Base-by-base conservation (phyloP, 164 flowering plant genomes). In the Vitis rotundifolia region DNA sequence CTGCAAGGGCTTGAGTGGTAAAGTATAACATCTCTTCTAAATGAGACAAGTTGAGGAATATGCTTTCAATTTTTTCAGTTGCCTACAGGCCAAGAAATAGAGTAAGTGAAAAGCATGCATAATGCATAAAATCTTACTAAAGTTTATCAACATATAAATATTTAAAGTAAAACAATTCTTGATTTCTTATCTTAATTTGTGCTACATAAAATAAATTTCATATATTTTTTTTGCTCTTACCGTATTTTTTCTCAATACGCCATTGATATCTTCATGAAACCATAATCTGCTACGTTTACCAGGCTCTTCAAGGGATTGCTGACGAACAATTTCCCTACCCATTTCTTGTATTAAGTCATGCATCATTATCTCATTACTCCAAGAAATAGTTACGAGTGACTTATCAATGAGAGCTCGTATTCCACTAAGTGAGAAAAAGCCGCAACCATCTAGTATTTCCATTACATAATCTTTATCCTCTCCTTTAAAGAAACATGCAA, bases 271-370 rank as follows among this genome's bases (percentile, higher is more conserved):
- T n/a, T 52, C 29, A 16, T 11, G 52, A 29, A 2, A 6, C 66
- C 66, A 61, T 22, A 69, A 10, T 29, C 72, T 61, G 26, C 72
- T 69, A 11, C 60, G 59, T 19, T n/a, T 49, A 5, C 72, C 62
- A 28, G 64, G 64, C 5, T 69, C 54, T 15, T 69, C 18, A 9
- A 12, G 16, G 19, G 59, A 49, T 64, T 74, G 69, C 19, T 65
- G 54, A 12, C 54, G 63, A 12, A 74, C 76, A 74, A 75, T 52
- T 7, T 58, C 16, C 53, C 62, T 3, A 53, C 77, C 77, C 73
- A 70, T 31, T 37, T 64, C 52, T 44, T 69, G 73, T 49, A 75
- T 4, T 37, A 67, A 57, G 16, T 73, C 60, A 67, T 67, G 75
- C 71, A 73, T 67, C 29, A 11, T 0, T 3, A 73, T 3, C 15